A percentile compares a stretch with the other conserved stretches of the same genome.
Evolutionary conservation across 75 land plant species (phyloP).

Genomic region (Ceratopteris richardii): DNA sequence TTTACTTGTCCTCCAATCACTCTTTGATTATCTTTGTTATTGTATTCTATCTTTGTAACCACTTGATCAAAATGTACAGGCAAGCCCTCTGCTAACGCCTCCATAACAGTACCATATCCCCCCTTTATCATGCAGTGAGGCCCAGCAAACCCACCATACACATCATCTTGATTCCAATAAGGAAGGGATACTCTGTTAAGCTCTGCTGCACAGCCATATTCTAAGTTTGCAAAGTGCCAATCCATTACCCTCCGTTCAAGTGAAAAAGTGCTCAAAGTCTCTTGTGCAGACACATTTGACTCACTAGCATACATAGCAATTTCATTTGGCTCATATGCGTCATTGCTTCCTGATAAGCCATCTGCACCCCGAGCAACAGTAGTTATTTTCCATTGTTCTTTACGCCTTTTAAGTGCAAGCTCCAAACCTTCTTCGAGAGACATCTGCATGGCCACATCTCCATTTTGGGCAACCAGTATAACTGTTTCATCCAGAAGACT

Average conservation of each 20-base stretch:
- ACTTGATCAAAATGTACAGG: conserved; percentile 48
- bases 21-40: conserved; percentile 8
- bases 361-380: background rate
- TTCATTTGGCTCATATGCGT: conserved; percentile 1
- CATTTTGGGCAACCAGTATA: conserved; percentile 73
- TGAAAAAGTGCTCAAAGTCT: conserved; percentile 9
- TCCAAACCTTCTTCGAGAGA: conserved; percentile 95
- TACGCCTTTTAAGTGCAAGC: conserved; percentile 60
- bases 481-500: conserved; percentile 88
- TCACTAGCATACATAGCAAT: background rate
- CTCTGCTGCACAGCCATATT: conserved; percentile 94
- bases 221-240: conserved; percentile 95
- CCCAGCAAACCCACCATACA: conserved; percentile 97
- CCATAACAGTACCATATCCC: conserved; percentile 74
- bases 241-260: conserved; percentile 93
- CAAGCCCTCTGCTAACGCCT: conserved; percentile 67
- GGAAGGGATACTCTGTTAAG: conserved; percentile 87
- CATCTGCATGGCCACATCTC: conserved; percentile 74
- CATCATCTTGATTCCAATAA: conserved; percentile 97
- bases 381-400: background rate
- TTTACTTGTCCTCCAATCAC: conserved; percentile 39
- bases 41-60: conserved; percentile 60
- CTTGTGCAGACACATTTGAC: background rate
- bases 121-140: conserved; percentile 99
- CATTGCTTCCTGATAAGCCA: conserved; percentile 2